Evolutionary conservation across 2,329 filamentous ascomycete genomes (phyloP), one percentile per base, ranked within the genome.

Genomic region (Coniochaeta ligniaria): DNA sequence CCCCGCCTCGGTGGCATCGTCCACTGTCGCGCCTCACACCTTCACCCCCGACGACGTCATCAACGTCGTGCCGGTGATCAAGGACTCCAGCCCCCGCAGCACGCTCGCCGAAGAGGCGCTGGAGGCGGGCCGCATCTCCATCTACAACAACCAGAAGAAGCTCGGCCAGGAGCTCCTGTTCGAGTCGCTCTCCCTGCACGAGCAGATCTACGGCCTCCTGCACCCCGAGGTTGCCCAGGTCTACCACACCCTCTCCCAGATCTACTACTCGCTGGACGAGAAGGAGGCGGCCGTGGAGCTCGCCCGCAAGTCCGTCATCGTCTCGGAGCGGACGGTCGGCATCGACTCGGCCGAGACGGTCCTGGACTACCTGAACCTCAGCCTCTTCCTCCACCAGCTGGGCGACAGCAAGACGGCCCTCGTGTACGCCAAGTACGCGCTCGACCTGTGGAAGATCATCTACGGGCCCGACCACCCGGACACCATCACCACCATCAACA

Each of bases 401-500:
- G 93, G 93, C 65, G 94, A 97, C 73, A 97, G 93, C 71, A 90
- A 88, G 75, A 83, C 85, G 62, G 95, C 94, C n/a, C 80, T 99
- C 60, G 82, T 85, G 14, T 97, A 96, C 72, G 89, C 96, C 65
- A 91, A 91, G 73, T 95, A 99, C 73, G 95, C 95, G 7, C 84
- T 99, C 66, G 88, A 95, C 72, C 81, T 99, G 64, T 98, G 94
- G 94, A 97, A 96, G 80, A 85, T 98, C 68, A 94, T 98, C 69
- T 99, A 97, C 72, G 95, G 95, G 35, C 80, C 89, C 33, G 90
- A 92, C 69, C 95, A 99, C 76, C 95, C 95, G 3, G 95, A 99
- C 76, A 96, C 92, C 9, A 97, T 99, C 76, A 99, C 96, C 9
- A 98, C 95, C 17, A 89, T 98, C 76, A 99, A 98, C 83, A 99